Percentiles rank a stretch among this genome's conserved stretches.
Evolutionary conservation across 345 rosid genomes (phyloP).

Genomic region (Firmiana major): DNA sequence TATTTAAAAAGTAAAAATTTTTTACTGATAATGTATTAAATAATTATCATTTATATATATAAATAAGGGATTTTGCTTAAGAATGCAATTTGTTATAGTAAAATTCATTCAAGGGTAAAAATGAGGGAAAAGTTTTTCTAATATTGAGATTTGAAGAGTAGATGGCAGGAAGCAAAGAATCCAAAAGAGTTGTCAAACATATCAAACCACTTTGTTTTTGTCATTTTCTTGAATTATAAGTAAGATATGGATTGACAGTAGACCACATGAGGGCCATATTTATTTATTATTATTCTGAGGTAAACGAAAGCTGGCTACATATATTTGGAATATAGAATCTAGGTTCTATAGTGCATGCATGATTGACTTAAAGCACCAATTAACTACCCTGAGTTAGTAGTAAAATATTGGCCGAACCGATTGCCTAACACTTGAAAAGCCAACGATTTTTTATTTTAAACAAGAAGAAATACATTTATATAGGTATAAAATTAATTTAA

Average conservation of each 20-base stretch:
- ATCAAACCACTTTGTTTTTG: slow-evolving; percentile 15
- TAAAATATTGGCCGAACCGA: background rate
- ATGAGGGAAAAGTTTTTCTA: background rate
- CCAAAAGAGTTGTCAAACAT: slow-evolving; percentile 14
- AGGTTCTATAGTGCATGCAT: background rate
- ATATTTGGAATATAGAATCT: too few relatives aligned
- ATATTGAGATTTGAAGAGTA: background rate
- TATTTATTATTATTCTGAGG: background rate
- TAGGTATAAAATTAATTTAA: too few relatives aligned
- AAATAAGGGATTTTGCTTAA: background rate
- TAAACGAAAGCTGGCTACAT: background rate
- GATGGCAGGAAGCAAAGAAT: slow-evolving; percentile 20
- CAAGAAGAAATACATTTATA: too few relatives aligned
- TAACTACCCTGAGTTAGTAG: background rate
- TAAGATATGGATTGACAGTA: slow-evolving; percentile 1
- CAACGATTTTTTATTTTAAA: too few relatives aligned
- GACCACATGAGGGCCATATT: slow-evolving; percentile 20
- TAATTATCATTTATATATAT: too few relatives aligned
- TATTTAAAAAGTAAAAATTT: too few relatives aligned
- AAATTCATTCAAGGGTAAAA: background rate
- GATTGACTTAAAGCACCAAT: background rate
- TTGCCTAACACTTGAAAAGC: background rate
- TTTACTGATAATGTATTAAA: too few relatives aligned
- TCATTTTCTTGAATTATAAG: slow-evolving; percentile 28
- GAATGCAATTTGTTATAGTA: background rate